Evolutionary conservation across 768 basidiomycete species (phyloP), one percentile per base, ranked within the genome.

Genomic region (Tylopilus plumbeoviolaceoides): DNA sequence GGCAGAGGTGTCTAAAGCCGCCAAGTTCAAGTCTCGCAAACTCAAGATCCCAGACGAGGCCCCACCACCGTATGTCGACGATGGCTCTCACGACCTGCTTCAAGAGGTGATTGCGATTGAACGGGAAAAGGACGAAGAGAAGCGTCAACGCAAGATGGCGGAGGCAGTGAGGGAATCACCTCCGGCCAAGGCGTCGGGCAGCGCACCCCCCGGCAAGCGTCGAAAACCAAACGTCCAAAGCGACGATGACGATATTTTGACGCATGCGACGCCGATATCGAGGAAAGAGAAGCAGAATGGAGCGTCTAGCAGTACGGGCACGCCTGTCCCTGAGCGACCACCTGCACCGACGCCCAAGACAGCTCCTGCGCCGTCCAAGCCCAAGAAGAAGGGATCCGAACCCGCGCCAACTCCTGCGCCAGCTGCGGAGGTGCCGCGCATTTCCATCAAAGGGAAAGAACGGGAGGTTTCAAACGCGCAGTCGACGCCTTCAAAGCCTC

Each of bases 101-200:
- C 86, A 89, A 64, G 89, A 91, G 65, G 87, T 91, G 18, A 78
- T 90, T 49, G 89, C 89, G 8, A 86, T 90, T 38, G 89, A 91
- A 64, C 75, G 79, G 49, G 81, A 84, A 68, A 80, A 83, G 66
- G 74, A 76, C 48, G 80, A 84, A 60, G 76, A 77, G 54, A 74
- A 72, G 38, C 78, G 78, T 27, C 75, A 75, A 25, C 76, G 79
- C 33, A 71, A 70, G 44, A 60, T 69, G 7, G 62, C 63, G n/a
- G 79, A 73, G 36, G 70, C 70, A 48, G 71, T 66, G 18, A 76
- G 69, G 50, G 74, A 73, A 35, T 68, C 67, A 21, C 59, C 72
- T 45, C 47, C 65, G 18, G 56, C 71, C 47, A 76, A 74, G 64
- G 70, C 75, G 1, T 72, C 58, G 4, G 62, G 70, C 35, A 69